Conservation (phyloP, 148 eudicot species). For the Dysphania ambrosioides region DNA sequence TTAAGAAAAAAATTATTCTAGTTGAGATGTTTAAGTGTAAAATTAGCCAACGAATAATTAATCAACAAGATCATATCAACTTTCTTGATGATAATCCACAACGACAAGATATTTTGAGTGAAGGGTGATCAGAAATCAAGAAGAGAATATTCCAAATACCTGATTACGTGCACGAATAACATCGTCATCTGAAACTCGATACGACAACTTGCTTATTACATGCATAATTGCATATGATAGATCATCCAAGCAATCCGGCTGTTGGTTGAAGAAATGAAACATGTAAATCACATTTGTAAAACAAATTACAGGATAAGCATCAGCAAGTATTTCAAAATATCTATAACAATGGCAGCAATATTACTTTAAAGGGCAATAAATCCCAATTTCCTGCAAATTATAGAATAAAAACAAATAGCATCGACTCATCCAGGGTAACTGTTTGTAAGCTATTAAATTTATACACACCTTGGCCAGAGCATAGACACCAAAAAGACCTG, state of each 20-base stretch:
- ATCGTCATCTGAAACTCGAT: constrained; percentile 55
- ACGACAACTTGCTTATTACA: constrained; percentile 50
- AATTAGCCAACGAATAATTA: not conserved
- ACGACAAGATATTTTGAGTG: not conserved
- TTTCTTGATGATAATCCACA: too few relatives aligned
- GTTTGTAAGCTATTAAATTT: not conserved
- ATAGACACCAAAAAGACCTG: constrained; percentile 55
- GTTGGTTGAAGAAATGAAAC: constrained; percentile 17
- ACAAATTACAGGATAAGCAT: not conserved
- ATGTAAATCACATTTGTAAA: not conserved
- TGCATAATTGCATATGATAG: constrained; percentile 60
- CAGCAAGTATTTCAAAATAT: constrained; percentile 3
- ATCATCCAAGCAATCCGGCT: constrained; percentile 61
- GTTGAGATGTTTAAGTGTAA: not conserved
- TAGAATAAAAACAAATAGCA: not conserved
- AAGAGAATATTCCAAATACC: constrained; percentile 33
- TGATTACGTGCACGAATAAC: constrained; percentile 70
- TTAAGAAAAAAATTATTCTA: not conserved
- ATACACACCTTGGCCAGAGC: constrained; percentile 49
- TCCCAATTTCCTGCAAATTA: not conserved
- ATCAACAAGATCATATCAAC: not conserved
- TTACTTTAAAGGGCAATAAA: not conserved
- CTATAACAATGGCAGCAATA: not conserved
- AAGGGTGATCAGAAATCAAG: not conserved
- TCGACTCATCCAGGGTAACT: not conserved